Conservation (phyloP, 140 eudicot genomes). For the Oenanthe javanica region DNA sequence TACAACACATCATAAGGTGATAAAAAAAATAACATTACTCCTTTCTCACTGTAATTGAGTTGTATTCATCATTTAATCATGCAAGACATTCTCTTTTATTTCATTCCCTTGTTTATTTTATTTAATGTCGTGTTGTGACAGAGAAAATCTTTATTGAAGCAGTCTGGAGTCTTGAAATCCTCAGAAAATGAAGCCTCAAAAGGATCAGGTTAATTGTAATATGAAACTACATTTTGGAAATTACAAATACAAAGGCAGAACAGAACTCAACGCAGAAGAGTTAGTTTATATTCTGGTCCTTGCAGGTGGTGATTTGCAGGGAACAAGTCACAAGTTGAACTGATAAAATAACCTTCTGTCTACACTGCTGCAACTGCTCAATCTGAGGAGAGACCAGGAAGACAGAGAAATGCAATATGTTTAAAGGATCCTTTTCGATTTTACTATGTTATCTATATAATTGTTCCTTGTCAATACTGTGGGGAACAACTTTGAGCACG, state of each 20-base stretch:
- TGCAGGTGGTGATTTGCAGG: neutral
- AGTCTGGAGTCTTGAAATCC: conserved; percentile 37
- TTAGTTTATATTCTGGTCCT: neutral
- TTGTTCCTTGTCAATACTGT: neutral
- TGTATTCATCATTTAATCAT: neutral
- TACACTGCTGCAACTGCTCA: neutral
- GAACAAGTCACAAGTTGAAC: neutral
- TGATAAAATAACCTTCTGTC: too few relatives aligned
- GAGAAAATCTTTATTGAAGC: conserved; percentile 34
- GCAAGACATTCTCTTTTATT: neutral
- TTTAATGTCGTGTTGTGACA: neutral
- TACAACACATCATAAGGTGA: conserved; percentile 25
- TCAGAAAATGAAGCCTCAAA: conserved; percentile 1
- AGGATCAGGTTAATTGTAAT: neutral
- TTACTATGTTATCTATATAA: neutral
- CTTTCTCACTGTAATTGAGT: neutral
- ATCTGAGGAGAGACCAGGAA: neutral
- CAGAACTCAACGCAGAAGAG: neutral
- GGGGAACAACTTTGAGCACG: neutral
- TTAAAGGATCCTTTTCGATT: neutral
- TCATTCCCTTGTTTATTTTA: neutral
- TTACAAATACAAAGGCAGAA: neutral
- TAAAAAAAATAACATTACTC: neutral
- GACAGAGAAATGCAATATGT: neutral
- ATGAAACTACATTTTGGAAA: neutral